phyloP scores from a whole-genome alignment of 2,329 filamentous ascomycete species.

The Cladosporium velox region DNA sequence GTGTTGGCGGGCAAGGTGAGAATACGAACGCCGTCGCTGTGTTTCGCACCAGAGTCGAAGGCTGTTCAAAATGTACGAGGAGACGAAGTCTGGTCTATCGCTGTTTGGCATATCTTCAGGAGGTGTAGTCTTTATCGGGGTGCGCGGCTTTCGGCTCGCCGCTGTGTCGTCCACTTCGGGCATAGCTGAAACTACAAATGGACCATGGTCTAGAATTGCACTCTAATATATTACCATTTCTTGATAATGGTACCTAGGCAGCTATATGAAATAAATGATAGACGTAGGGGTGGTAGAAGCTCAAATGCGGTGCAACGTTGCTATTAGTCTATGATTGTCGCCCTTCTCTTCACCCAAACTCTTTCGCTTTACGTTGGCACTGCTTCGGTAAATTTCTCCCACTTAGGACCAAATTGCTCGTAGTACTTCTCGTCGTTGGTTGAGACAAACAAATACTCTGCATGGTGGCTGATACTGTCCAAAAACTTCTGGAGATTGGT shows the following conservation, averaged over 20 bases:
- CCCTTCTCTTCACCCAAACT: not conserved
- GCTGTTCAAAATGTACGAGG: not conserved
- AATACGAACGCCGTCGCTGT: not conserved
- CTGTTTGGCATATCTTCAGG: not conserved
- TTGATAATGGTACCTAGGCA: not conserved
- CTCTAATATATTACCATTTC: not conserved
- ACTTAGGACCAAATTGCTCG: constrained; percentile 24
- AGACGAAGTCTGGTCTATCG: not conserved
- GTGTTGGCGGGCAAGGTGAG: not conserved
- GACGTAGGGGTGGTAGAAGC: not conserved
- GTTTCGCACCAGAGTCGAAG: not conserved
- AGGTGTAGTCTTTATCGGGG: constrained; percentile 11
- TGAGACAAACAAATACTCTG: constrained; percentile 26
- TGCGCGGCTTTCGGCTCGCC: constrained; percentile 4
- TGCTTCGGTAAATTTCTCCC: constrained; percentile 24
- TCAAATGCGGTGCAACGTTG: not conserved
- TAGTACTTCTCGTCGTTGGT: constrained; percentile 23
- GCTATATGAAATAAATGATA: not conserved
- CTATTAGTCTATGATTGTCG: not conserved
- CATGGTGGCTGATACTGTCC: constrained; percentile 21
- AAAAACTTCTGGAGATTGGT: constrained; percentile 24
- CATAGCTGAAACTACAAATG: constrained; percentile 1
- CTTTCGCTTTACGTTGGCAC: constrained; percentile 14
- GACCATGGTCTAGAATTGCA: constrained; percentile 15
- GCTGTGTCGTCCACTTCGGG: constrained; percentile 3